Percentiles rank a stretch among this genome's conserved stretches.
Conservation (phyloP, 1,284 basidiomycete species). For the Moesziomyces sp. region DNA sequence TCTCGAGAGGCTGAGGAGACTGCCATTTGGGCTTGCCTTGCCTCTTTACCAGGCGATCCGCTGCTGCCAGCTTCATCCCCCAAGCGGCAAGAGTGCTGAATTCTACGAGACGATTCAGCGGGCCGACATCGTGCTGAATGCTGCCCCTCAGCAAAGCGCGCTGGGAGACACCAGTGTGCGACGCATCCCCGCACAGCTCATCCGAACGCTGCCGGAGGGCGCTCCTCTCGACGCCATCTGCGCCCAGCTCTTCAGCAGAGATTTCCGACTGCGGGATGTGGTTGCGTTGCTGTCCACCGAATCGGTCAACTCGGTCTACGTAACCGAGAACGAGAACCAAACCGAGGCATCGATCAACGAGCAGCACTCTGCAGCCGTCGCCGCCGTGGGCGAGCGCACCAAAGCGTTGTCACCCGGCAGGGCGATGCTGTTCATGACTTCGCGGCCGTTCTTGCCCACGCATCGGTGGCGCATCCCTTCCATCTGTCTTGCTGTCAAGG, state of each 20-base stretch:
- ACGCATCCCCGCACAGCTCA: conserved; percentile 11
- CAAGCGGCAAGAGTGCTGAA: conserved; percentile 76
- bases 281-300: conserved; percentile 60
- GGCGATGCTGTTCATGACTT: conserved; percentile 61
- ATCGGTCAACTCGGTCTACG: conserved; percentile 38
- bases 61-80: conserved; percentile 81
- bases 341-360: conserved; percentile 41
- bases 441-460: conserved; percentile 50
- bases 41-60: conserved; percentile 85
- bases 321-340: conserved; percentile 48
- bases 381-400: conserved; percentile 54
- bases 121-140: conserved; percentile 74
- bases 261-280: conserved; percentile 63
- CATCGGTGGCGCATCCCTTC: conserved; percentile 56
- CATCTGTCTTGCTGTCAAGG: conserved; percentile 53
- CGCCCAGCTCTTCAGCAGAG: conserved; percentile 56
- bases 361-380: conserved; percentile 37
- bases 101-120: conserved; percentile 82
- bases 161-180: conserved; percentile 14
- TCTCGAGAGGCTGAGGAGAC: conserved; percentile 70
- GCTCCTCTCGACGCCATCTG: conserved; percentile 55
- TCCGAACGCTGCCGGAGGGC: conserved; percentile 39
- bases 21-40: conserved; percentile 78
- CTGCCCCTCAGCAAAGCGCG: conserved; percentile 10
- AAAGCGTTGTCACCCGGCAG: conserved; percentile 59